Base-by-base conservation (phyloP, 208 protist genomes). In the Wallacemonas sp. region DNA sequence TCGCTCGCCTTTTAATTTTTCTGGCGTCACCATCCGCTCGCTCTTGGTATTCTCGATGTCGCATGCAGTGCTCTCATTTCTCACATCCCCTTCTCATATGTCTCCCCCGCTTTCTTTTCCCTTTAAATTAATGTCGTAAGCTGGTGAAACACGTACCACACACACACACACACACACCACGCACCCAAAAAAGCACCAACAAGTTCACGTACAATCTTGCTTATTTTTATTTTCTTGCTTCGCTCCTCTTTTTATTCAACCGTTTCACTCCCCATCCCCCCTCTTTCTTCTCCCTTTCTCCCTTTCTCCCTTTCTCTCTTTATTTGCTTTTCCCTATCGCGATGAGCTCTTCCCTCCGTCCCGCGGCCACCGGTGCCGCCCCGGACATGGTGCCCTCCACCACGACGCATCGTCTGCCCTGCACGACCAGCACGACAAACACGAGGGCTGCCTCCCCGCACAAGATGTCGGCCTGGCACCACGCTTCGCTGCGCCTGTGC, bases 311-410 rank as follows among this genome's bases (percentile, higher is more conserved):
- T 54, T 61, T 44, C 41, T 12, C 18, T 28, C n/a, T n/a, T 59
- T 69, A n/a, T 3, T 70, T 49, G n/a, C 64, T 64, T 50, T 42
- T 31, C 16, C 28, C 54, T 46, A 38, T 45, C 39, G 36, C n/a
- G n/a, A n/a, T n/a, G n/a, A n/a, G n/a, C n/a, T n/a, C n/a, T n/a
- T n/a, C n/a, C n/a, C n/a, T n/a, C n/a, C n/a, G n/a, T n/a, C n/a
- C n/a, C n/a, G n/a, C n/a, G n/a, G n/a, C n/a, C 36, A 14, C 36
- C 14, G 36, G 36, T 14, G 10, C 36, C 36, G 36, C 14, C 10
- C 36, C 7, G 36, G 14, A 7, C 36, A 7, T 16, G 0, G 36
- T 41, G 36, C 16, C 38, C 46, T 42, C 57, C 29, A 2, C 22
- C 20, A 50, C 49, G 29, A 23, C 31, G 4, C 11, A 23, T 23